Conservation (phyloP, 2,329 filamentous ascomycete species). For the Sclerotinia spermophila region DNA sequence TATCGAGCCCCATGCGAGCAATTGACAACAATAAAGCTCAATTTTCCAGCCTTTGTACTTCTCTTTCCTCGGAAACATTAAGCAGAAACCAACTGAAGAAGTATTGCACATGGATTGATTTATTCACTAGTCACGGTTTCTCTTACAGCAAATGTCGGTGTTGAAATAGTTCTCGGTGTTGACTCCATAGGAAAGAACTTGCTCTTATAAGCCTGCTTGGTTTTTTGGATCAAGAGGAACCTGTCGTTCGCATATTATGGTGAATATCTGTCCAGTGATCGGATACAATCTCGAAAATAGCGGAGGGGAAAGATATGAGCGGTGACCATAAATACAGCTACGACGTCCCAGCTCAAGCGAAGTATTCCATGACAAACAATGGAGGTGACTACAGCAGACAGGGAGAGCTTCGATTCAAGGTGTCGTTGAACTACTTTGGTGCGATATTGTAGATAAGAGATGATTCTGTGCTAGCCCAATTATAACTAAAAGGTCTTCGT, state of each 20-base stretch:
- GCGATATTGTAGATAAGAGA: too few species aligned
- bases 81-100: not conserved
- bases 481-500: too few species aligned
- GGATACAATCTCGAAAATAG: not conserved
- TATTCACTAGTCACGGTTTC: not conserved
- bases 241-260: fast-evolving
- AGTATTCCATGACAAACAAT: not conserved
- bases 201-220: not conserved
- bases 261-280: fast-evolving
- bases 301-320: not conserved
- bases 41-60: not conserved
- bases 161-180: not conserved
- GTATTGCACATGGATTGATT: fast-evolving
- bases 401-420: not conserved
- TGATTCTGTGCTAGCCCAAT: too few species aligned
- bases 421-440: too few species aligned
- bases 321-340: not conserved
- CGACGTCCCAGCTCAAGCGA: not conserved
- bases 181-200: not conserved
- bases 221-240: not conserved
- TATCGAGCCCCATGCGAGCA: fast-evolving
- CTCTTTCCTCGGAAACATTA: not conserved
- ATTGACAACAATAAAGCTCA: too few species aligned
- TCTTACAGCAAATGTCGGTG: not conserved
- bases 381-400: too few species aligned